Base-by-base conservation (phyloP, 331 rosid genomes). In the Malus hybrid region DNA sequence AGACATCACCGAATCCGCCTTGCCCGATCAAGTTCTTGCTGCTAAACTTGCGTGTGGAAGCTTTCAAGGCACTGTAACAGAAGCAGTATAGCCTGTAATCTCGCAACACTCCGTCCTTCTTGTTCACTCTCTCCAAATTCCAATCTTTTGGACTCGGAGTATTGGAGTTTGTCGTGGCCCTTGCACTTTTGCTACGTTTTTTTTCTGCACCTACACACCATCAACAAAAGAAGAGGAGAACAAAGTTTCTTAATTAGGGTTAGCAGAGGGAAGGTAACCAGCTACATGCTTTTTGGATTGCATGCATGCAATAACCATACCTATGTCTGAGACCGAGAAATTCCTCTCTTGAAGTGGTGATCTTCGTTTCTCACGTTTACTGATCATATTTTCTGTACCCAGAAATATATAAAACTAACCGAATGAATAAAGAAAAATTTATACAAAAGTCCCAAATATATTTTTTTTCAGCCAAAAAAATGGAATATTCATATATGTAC, bases 1-100 rank as follows among this genome's bases (percentile, higher is more conserved):
- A 81, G 54, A 86, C 86, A 66, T 86, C 86, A 28, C 83, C 86
- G 42, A 76, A 86, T 36, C 84, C 86, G 0, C 90, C 87, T 71
- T 76, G 81, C 20, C 90, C 84, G 0, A 86, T 62, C 12, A 83
- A 70, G 50, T 83, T 86, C 56, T 67, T 73, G 4, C 8, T 16
- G 14, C 77, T 79, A 75, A 86, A 83, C 29, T 61, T 86, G 32
- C 78, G 42, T 2, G 84, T 86, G 20, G 86, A 86, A 10, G 68
- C 81, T 61, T 76, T 72, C 75, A 86, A 50, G 12, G 57, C 69
- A 67, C 22, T 33, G 32, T 66, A 81, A 69, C 69, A 6, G 34
- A 86, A 83, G 73, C 72, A 18, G 36, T 56, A 65, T 7, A 54
- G 78, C 59, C 72, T 78, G 72, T 42, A 55, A 27, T 34, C 48